Base-by-base conservation (phyloP, 148 eudicot species). In the Rhododendron simsii region DNA sequence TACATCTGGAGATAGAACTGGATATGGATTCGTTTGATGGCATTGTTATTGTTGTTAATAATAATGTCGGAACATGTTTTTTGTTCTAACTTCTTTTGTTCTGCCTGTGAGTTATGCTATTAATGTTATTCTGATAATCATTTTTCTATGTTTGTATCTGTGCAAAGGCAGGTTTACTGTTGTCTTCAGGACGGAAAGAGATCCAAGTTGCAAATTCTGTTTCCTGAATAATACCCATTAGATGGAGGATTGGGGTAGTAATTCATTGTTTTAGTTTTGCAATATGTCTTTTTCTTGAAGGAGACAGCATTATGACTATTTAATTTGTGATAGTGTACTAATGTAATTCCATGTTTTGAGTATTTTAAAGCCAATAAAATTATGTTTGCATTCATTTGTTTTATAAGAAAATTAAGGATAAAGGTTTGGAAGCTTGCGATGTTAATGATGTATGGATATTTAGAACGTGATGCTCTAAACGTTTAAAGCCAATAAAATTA, bases 191-290 rank as follows among this genome's bases (percentile, higher is more conserved):
- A 59, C 65, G n/a, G 65, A 59, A 20, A 21, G 65, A 59, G 65
- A 59, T 59, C 26, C 65, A 59, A 59, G 23, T 21, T 59, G 65
- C 65, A 59, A 59, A 59, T 59, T 7, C n/a, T 20, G 80, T 39
- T 76, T 76, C 13, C 80, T 37, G 80, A 41, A 47, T 35, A 75
- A 21, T 20, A 76, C 80, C 80, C 5, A 76, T 76, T 76, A 41
- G 26, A 76, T 76, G 80, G 80, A 76, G 48, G 80, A 76, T 26
- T 76, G 80, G 80, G 80, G 80, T 76, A 76, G 41, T 18, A 39
- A 47, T 41, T 76, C 11, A 2, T 76, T 7, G 50, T 5, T 76
- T 20, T 76, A 76, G 26, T 39, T 76, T 37, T 41, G 47, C 48
- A 76, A n/a, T 75, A 5, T 55, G 18, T 59, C 59, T 28, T 55